A percentile compares a stretch with the other conserved stretches of the same genome.
Evolutionary conservation across 78 protist species (phyloP).

Genomic region (Dictyostelium firmibasis): DNA sequence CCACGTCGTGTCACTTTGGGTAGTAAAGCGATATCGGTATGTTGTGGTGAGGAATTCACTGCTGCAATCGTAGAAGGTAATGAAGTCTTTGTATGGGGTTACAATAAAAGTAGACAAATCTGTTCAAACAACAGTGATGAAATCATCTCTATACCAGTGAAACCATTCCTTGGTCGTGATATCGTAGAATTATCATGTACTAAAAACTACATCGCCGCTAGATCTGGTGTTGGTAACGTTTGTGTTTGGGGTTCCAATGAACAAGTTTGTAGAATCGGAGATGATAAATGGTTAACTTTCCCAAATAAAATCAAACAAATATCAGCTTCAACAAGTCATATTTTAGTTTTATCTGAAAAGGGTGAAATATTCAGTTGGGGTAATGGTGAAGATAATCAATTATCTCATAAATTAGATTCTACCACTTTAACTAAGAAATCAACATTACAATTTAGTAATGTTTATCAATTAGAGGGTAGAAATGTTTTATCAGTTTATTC

Average conservation of each 20-base stretch:
- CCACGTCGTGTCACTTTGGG: conserved; percentile 73
- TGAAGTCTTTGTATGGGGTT: conserved; percentile 77
- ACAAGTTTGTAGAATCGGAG: conserved; percentile 32
- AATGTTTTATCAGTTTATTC: conserved; percentile 35
- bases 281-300: conserved; percentile 7
- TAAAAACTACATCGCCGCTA: conserved; percentile 41
- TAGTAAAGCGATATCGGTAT: conserved; percentile 16
- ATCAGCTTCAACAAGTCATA: conserved; percentile 25
- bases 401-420: not conserved
- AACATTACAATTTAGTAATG: conserved; percentile 7
- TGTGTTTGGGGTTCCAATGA: conserved; percentile 65
- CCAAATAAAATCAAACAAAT: conserved; percentile 39
- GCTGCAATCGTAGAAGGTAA: conserved; percentile 70
- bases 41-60: conserved; percentile 70
- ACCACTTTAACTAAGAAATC: not conserved
- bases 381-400: conserved; percentile 36
- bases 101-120: conserved; percentile 53
- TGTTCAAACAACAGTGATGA: conserved; percentile 53
- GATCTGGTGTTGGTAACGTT: conserved; percentile 38
- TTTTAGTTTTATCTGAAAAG: conserved; percentile 31
- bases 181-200: conserved; percentile 34
- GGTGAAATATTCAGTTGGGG: conserved; percentile 59
- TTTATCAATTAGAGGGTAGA: conserved; percentile 1
- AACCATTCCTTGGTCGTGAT: conserved; percentile 72
- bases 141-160: conserved; percentile 28